A percentile compares a stretch with the other conserved stretches of the same genome.
Evolutionary conservation across 2,329 filamentous ascomycete genomes (phyloP).

Genomic region (Fusarium veterinarium): DNA sequence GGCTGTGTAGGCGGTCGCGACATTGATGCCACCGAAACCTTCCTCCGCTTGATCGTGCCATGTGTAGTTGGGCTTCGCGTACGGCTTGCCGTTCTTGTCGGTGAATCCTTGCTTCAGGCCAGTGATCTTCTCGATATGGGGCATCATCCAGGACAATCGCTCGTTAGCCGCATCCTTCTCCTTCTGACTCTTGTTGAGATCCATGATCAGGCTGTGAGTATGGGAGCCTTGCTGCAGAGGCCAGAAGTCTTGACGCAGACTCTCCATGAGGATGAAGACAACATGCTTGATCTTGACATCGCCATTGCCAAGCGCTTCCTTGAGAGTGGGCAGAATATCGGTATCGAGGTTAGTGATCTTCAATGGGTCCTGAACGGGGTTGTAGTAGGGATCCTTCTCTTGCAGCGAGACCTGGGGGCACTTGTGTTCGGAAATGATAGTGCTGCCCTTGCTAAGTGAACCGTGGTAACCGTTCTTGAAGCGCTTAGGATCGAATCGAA

Average conservation of each 20-base stretch:
- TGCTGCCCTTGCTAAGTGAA: conserved; percentile 14
- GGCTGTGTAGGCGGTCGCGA: conserved; percentile 54
- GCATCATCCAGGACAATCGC: conserved; percentile 40
- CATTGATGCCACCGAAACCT: conserved; percentile 55
- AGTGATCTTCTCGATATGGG: conserved; percentile 39
- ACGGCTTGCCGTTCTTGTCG: conserved; percentile 41
- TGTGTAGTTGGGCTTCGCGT: conserved; percentile 45
- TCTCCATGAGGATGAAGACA: conserved; percentile 58
- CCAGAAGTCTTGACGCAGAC: conserved; percentile 58
- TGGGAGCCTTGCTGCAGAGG: conserved; percentile 56
- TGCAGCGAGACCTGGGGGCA: conserved; percentile 24
- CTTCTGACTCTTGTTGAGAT: conserved; percentile 30
- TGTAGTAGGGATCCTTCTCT: conserved; percentile 51
- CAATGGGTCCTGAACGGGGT: conserved; percentile 53
- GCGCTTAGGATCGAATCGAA: conserved; percentile 45
- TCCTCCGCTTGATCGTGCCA: conserved; percentile 38
- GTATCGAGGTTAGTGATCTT: conserved; percentile 55
- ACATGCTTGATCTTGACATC: conserved; percentile 57
- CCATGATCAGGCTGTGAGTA: conserved; percentile 50
- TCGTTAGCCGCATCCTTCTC: conserved; percentile 47
- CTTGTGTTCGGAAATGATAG: conserved; percentile 11
- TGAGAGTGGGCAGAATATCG: conserved; percentile 47
- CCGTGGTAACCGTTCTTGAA: conserved; percentile 38
- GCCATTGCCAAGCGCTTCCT: conserved; percentile 41
- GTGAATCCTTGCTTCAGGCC: conserved; percentile 35